Evolutionary conservation across 2,329 filamentous ascomycete genomes (phyloP).

Genomic region (Knoxdaviesia capensis): DNA sequence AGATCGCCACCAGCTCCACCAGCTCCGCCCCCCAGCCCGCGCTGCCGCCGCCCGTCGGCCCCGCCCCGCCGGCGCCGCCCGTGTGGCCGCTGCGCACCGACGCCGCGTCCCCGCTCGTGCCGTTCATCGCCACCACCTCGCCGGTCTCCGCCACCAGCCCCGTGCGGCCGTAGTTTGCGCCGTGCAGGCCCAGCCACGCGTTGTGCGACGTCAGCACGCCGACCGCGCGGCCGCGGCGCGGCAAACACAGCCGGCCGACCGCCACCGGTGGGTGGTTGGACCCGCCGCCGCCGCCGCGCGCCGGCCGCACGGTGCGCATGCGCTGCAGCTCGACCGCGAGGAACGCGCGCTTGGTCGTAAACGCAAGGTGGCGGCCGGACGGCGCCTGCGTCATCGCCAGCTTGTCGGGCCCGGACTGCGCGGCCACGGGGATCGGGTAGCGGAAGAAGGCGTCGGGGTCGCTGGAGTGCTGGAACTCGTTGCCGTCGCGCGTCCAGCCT

Average conservation of each 20-base stretch:
- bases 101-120: too few species aligned
- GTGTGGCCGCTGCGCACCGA: too few species aligned
- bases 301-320: slow-evolving; percentile 13
- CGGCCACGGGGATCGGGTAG: slow-evolving; percentile 19
- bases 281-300: slow-evolving; percentile 6
- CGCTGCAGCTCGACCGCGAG: slow-evolving; percentile 20
- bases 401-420: slow-evolving; percentile 1
- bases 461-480: slow-evolving; percentile 18
- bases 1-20: slow-evolving; percentile 23
- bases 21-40: too few species aligned
- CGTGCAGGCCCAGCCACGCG: slow-evolving; percentile 22
- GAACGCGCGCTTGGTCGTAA: slow-evolving; percentile 17
- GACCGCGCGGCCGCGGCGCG: slow-evolving; percentile 16
- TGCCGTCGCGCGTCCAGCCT: slow-evolving; percentile 18
- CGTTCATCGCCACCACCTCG: too few species aligned
- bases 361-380: slow-evolving; percentile 19
- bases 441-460: slow-evolving; percentile 18
- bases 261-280: slow-evolving; percentile 18
- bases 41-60: too few species aligned
- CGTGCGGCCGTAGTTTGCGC: slow-evolving; percentile 18
- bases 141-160: slow-evolving; percentile 17
- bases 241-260: slow-evolving; percentile 21
- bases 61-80: too few species aligned
- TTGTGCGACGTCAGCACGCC: slow-evolving; percentile 23
- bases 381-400: slow-evolving; percentile 7